These are phyloP conservation scores for Aquilaria malaccensis DNA, from an alignment of 345 rosid genomes.

Conservation along the genomic window DNA sequence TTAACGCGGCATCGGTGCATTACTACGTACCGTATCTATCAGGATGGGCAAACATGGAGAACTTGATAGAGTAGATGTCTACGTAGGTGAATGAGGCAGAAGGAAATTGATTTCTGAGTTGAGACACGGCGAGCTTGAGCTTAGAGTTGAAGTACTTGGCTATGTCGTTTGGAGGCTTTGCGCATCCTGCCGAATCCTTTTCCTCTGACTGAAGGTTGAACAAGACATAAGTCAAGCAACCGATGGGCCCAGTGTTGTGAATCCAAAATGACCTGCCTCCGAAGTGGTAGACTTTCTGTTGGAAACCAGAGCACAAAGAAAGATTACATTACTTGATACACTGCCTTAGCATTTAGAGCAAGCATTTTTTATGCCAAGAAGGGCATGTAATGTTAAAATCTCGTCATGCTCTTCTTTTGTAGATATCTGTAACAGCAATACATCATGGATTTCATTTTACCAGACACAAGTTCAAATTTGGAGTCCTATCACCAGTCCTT, in stretches of 20 bases:
- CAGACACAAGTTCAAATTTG: no score
- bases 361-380: no score
- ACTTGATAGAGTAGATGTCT: conserved; percentile 48
- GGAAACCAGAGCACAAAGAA: background rate
- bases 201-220: conserved; percentile 20
- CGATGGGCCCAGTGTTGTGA: conserved; percentile 73
- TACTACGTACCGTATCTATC: conserved; percentile 30
- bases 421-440: background rate
- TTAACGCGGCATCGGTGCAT: background rate
- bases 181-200: conserved; percentile 47
- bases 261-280: conserved; percentile 64
- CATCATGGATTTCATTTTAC: background rate
- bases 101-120: conserved; percentile 30
- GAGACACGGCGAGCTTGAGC: conserved; percentile 22
- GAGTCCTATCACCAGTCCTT: no score
- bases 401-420: background rate
- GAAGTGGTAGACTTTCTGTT: conserved; percentile 29
- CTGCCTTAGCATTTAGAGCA: background rate
- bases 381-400: background rate
- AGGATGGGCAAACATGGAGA: conserved; percentile 31
- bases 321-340: background rate
- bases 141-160: conserved; percentile 39
- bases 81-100: conserved; percentile 36
- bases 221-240: conserved; percentile 44
- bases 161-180: conserved; percentile 34